Evolutionary conservation across 345 rosid species (phyloP).

Genomic region (Euphorbia lathyris): DNA sequence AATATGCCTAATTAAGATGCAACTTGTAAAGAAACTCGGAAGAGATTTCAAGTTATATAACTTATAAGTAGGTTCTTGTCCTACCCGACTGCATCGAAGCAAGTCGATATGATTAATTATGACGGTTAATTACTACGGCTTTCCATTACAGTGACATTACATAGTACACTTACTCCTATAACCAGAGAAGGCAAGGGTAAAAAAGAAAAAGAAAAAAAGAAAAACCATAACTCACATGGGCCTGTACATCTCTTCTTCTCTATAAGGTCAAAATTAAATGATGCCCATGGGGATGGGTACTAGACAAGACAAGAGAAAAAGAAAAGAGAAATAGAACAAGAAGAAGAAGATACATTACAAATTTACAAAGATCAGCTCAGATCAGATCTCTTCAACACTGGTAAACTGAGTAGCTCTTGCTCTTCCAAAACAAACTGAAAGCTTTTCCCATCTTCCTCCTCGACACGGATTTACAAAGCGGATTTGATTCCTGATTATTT

Average conservation of each 20-base stretch:
- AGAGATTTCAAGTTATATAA: no score
- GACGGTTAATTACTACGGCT: conserved; percentile 7
- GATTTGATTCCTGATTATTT: conserved; percentile 40
- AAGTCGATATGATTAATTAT: no score
- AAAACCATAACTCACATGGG: conserved; percentile 39
- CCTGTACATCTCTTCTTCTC: conserved; percentile 65
- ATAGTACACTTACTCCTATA: conserved; percentile 22
- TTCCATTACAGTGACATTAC: conserved; percentile 11
- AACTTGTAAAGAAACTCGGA: no score
- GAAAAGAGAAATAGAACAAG: conserved; percentile 13
- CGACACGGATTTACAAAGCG: conserved; percentile 61
- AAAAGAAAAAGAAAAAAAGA: conserved; percentile 15
- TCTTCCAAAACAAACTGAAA: conserved; percentile 80
- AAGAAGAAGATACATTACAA: conserved; percentile 34
- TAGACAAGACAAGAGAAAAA: conserved; percentile 20
- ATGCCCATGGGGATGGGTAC: conserved; percentile 22
- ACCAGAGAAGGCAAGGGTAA: conserved; percentile 11
- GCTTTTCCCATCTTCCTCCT: conserved; percentile 70
- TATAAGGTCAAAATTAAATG: conserved; percentile 27
- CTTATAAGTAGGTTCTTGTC: no score
- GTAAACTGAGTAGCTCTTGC: conserved; percentile 74
- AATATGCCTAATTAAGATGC: no score
- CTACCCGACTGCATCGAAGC: no score
- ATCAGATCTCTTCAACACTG: conserved; percentile 32
- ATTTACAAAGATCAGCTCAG: conserved; percentile 47